These are phyloP conservation scores for Pleurotus salmoneostramineus DNA, from an alignment of 768 basidiomycete species.

Conservation along the genomic window DNA sequence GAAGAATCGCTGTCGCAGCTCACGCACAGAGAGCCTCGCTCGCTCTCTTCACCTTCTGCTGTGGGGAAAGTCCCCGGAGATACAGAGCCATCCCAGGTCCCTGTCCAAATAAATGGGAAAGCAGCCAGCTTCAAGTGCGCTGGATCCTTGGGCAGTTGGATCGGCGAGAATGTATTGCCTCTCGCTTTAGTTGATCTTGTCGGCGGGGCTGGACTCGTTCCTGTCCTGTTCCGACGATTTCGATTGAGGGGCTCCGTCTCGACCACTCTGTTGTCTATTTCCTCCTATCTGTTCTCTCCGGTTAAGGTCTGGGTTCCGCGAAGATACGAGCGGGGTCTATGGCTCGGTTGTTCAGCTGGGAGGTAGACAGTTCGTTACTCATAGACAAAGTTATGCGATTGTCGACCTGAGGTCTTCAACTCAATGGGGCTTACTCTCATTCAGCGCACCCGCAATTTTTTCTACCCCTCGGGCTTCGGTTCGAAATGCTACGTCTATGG, in stretches of 20 bases:
- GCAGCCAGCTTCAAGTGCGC: conserved; percentile 71
- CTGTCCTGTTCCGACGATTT: conserved; percentile 10
- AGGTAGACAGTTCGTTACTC: conserved; percentile 61
- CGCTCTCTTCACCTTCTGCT: conserved; percentile 47
- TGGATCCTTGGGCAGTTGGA: conserved; percentile 46
- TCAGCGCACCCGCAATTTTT: conserved; percentile 60
- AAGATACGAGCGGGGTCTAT: conserved; percentile 72
- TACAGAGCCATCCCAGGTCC: conserved; percentile 58
- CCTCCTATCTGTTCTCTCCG: conserved; percentile 27
- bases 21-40: conserved; percentile 56
- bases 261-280: conserved; percentile 53
- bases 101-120: conserved; percentile 57
- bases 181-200: conserved; percentile 12
- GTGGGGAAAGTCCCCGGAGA: conserved; percentile 96
- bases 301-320: conserved; percentile 46
- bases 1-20: conserved; percentile 89
- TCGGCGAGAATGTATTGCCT: conserved; percentile 46
- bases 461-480: conserved; percentile 37
- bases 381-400: conserved; percentile 90
- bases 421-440: conserved; percentile 92
- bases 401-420: conserved; percentile 59
- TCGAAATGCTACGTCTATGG: conserved; percentile 14
- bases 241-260: conserved; percentile 37
- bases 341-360: conserved; percentile 37
- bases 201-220: not conserved